Evolutionary conservation across 352 stramenopile genomes (phyloP), one percentile per base, ranked within the genome.

Genomic region (Phytophthora meadii): DNA sequence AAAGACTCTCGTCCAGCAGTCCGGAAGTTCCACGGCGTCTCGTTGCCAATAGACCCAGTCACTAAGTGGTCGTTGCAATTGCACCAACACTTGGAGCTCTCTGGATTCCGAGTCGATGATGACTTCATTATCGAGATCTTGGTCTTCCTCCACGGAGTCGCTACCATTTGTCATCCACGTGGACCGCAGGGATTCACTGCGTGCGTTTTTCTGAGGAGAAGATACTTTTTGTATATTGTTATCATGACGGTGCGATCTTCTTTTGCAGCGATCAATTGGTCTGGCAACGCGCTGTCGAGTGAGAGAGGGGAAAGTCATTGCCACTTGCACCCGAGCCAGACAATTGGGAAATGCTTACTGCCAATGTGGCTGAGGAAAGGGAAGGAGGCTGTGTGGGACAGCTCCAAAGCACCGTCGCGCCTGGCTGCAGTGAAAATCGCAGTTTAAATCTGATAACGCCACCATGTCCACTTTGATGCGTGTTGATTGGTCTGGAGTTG

Each of bases 11-110:
- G 76, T 84, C 76, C 76, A 84, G 54, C 70, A 82, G 30, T 80
- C 46, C 3, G 76, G 76, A 1, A 80, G 68, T 17, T 50, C n/a
- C 17, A 62, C 53, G 9, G 53, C 58, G 50, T 81, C 66, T 5
- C 70, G 65, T 54, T 84, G 76, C 72, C 72, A 84, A 45, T 84
- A 81, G 58, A 80, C 72, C 72, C 72, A 84, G 45, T 80, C 76
- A 49, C 61, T 70, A 3, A 79, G 57, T 41, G 74, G 66, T 2
- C 46, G 54, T 11, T 57, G 54, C 24, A 65, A 28, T 34, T 52
- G 54, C 22, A 54, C 54, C 9, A 60, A 61, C 27, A 56, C 24
- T 17, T 70, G 66, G 14, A 70, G 49, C 36, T 71, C 54, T 17
- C 22, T 30, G 37, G 42, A 14, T 12, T 44, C 42, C 24, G 65